Evolutionary conservation across 495 filamentous ascomycete species (phyloP), one percentile per base, ranked within the genome.

Genomic region (Aspergillus biplanus): DNA sequence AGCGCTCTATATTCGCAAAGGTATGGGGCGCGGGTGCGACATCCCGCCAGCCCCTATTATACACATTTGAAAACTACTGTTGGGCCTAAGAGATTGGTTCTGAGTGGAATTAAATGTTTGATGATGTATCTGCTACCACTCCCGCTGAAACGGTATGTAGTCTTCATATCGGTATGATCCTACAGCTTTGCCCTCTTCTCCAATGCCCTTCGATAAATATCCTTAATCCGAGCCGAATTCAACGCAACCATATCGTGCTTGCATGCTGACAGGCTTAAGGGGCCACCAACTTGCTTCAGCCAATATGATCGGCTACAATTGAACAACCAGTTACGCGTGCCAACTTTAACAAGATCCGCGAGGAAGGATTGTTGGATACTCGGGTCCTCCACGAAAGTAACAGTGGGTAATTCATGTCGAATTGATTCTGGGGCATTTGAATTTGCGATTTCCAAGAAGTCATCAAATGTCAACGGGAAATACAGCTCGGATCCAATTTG

Each of bases 271-370:
- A 77, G 62, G 56, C 72, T 75, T 62, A 77, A 65, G 6, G 73
- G 70, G 0, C 75, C 75, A 4, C 72, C 67, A 0, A 75, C 59
- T 35, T 73, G 70, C 44, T 70, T 73, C 46, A 77, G 37, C 75
- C 75, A 77, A 52, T 75, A 77, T 16, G 73, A 75, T 42, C 72
- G 64, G 11, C 75, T 70, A 53, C 75, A 78, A 39, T 78, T 72
- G 63, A 78, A 78, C 12, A 73, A 5, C 75, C 75, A 78, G 42
- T 78, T 72, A 4, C 75, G 67, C 6, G 70, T 72, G 12, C 67
- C 73, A 8, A 76, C 72, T 49, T 67, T 69, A 13, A 78, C 71
- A 52, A 78, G 60, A 39, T 78, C 75, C 3, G 75, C 73, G 39
- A 78, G 64, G 49, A 75, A 71, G 16, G 68, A 72, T 33, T 78